phyloP scores from a whole-genome alignment of 225 moss, liverwort and hornwort species.

The Anthoceros angustus region DNA sequence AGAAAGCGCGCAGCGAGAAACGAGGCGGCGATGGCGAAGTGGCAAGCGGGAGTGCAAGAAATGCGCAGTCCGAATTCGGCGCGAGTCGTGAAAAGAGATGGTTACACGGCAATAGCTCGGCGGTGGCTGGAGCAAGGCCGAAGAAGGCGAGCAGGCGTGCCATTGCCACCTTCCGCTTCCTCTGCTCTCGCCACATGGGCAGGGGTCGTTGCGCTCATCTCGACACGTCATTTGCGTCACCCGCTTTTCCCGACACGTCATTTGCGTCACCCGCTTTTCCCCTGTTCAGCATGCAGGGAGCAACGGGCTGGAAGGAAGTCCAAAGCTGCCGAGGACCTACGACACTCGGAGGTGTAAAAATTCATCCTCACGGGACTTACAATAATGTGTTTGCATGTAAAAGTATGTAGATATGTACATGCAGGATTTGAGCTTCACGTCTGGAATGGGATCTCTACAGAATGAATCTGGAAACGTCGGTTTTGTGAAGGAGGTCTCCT shows the following conservation, averaged over 20 bases:
- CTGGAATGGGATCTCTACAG: slow-evolving; percentile 17
- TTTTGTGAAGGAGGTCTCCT: slow-evolving; percentile 70
- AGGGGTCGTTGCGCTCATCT: background rate
- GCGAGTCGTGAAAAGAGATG: too few species aligned
- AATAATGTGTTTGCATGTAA: too few species aligned
- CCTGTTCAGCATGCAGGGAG: background rate
- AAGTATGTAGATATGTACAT: too few species aligned
- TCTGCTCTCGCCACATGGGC: background rate
- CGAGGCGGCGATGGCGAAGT: background rate
- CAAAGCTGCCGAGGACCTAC: background rate
- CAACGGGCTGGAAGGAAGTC: background rate
- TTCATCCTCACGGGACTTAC: background rate
- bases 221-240: background rate
- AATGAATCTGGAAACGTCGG: slow-evolving; percentile 68
- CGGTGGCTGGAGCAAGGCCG: too few species aligned
- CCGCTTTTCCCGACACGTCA: background rate
- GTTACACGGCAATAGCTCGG: too few species aligned
- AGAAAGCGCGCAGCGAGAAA: background rate
- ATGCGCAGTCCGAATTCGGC: background rate
- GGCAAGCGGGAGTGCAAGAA: background rate
- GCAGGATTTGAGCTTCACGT: too few species aligned
- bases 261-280: background rate
- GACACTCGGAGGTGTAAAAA: background rate
- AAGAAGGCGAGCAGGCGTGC: too few species aligned
- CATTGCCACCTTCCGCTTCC: background rate